Percentiles rank a stretch among this genome's conserved stretches.
These are phyloP conservation scores for Chalciporus chontae DNA, from an alignment of 768 basidiomycete genomes.

Conservation along the genomic window DNA sequence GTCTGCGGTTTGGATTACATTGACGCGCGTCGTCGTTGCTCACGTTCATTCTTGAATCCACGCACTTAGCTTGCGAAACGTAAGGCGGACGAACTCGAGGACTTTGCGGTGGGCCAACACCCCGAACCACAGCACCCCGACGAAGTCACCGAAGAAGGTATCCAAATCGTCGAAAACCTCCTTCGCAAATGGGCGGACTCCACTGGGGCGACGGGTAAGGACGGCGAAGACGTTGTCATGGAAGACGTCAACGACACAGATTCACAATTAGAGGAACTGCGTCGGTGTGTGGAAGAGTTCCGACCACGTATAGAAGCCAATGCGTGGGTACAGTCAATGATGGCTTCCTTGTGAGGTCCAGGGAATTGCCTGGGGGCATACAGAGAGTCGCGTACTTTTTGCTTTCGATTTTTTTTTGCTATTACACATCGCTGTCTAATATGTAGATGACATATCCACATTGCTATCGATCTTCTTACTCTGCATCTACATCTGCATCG, in stretches of 20 bases:
- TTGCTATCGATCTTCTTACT: constrained; percentile 9
- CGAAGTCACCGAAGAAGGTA: constrained; percentile 72
- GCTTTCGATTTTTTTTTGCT: neutral
- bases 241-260: constrained; percentile 39
- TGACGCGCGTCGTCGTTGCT: neutral
- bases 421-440: constrained; percentile 7
- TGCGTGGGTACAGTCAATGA: constrained; percentile 67
- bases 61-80: constrained; percentile 79
- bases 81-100: constrained; percentile 89
- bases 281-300: constrained; percentile 60
- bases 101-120: constrained; percentile 55
- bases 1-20: constrained; percentile 6
- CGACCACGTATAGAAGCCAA: constrained; percentile 72
- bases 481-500: constrained; percentile 8
- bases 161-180: constrained; percentile 75
- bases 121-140: constrained; percentile 45
- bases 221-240: constrained; percentile 47
- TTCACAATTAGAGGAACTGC: constrained; percentile 45
- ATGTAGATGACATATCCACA: constrained; percentile 8
- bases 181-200: constrained; percentile 61
- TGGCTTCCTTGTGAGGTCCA: constrained; percentile 37
- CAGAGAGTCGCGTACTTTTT: neutral
- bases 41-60: neutral
- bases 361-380: neutral
- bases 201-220: constrained; percentile 26